These are phyloP conservation scores for Naganishia vaughanmartiniae DNA, from an alignment of 768 basidiomycete genomes.

Conservation along the genomic window DNA sequence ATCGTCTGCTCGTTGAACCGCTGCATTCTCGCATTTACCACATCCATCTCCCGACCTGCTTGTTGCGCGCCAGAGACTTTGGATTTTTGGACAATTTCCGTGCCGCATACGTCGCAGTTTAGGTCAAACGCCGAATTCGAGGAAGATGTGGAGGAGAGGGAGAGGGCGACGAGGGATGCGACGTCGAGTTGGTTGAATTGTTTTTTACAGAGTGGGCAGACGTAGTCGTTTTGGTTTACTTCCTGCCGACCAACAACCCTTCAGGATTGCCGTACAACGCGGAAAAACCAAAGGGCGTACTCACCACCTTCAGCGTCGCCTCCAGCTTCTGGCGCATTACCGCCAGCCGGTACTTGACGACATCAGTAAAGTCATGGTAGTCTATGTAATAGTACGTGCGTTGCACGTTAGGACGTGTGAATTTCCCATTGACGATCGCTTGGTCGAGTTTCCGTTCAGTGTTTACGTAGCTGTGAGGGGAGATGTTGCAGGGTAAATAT, in stretches of 20 bases:
- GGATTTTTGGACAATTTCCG: constrained; percentile 63
- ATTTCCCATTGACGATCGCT: constrained; percentile 39
- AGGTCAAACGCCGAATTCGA: constrained; percentile 53
- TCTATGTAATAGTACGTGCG: constrained; percentile 93
- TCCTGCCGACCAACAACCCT: constrained; percentile 46
- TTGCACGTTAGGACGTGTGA: constrained; percentile 61
- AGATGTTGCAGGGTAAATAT: too few relatives aligned
- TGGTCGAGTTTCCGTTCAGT: constrained; percentile 37
- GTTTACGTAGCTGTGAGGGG: constrained; percentile 41
- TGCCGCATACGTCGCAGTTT: constrained; percentile 78
- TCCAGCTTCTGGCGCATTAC: constrained; percentile 89
- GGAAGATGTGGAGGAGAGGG: constrained; percentile 1
- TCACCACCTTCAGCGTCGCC: constrained; percentile 75
- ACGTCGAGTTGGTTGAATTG: constrained; percentile 82
- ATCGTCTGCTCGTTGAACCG: constrained; percentile 88
- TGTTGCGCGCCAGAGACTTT: constrained; percentile 49
- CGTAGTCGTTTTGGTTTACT: constrained; percentile 94
- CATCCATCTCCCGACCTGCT: constrained; percentile 60
- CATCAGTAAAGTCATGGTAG: constrained; percentile 91
- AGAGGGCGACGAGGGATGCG: constrained; percentile 59
- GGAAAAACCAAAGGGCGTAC: constrained; percentile 40
- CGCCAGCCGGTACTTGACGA: constrained; percentile 94
- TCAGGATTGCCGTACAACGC: background rate
- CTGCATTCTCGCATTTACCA: constrained; percentile 86
- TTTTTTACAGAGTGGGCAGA: constrained; percentile 82